phyloP scores from a whole-genome alignment of 352 stramenopile genomes.

The Phytophthora colocasiae region DNA sequence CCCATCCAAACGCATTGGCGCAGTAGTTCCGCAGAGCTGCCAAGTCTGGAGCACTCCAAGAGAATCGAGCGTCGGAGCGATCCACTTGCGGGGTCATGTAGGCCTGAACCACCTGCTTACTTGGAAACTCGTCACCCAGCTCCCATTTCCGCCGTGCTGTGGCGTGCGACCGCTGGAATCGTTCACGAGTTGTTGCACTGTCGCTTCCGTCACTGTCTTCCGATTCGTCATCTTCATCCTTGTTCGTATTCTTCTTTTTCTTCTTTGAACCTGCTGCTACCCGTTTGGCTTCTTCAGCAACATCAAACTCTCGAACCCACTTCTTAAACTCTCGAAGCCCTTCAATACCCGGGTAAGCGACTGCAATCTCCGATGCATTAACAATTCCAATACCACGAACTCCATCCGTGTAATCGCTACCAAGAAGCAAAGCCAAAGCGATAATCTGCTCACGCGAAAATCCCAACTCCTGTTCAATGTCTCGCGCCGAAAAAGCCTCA shows the following conservation, averaged over 20 bases:
- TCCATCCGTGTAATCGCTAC: constrained; percentile 96
- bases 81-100: constrained; percentile 94
- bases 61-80: constrained; percentile 87
- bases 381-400: constrained; percentile 87
- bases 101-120: constrained; percentile 90
- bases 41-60: constrained; percentile 93
- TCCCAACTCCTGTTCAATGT: constrained; percentile 93
- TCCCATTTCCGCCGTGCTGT: constrained; percentile 92
- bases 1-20: constrained; percentile 92
- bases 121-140: constrained; percentile 94
- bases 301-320: constrained; percentile 76
- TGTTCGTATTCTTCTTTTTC: constrained; percentile 54
- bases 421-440: constrained; percentile 92
- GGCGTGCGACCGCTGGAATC: constrained; percentile 94
- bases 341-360: constrained; percentile 88
- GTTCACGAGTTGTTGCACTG: constrained; percentile 50
- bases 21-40: constrained; percentile 91
- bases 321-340: constrained; percentile 85
- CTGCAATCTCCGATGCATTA: constrained; percentile 83
- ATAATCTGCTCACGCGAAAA: constrained; percentile 94
- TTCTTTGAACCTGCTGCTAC: constrained; percentile 36
- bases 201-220: constrained; percentile 46
- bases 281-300: constrained; percentile 60
- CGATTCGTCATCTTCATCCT: constrained; percentile 47
- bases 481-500: constrained; percentile 95